Base-by-base conservation (phyloP, 2,329 filamentous ascomycete genomes). In the Aspergillus hortae region DNA sequence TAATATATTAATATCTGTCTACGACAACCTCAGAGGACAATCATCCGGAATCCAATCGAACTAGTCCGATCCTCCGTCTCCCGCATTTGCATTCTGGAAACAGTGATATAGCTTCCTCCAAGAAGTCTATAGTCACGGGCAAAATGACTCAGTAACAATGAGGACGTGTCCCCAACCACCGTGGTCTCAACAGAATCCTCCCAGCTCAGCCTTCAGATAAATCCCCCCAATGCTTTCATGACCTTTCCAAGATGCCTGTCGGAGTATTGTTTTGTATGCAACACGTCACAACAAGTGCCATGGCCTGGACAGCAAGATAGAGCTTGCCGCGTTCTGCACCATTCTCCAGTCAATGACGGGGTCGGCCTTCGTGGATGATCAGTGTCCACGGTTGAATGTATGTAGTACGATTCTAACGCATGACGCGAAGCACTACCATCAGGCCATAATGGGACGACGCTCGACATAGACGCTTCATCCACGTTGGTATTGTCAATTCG, bases 351-450 rank as follows among this genome's bases (percentile, higher is more conserved):
- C 65, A 60, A 11, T 49, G 46, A 0, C 62, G 62, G 21, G 70
- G 64, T 1, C 64, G 53, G n/a, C 57, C 61, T 46, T 68, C 61
- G 47, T 73, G 70, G 6, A 74, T 48, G 12, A 74, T 71, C 1
- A 70, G 71, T 6, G 73, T 72, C 68, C 72, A 76, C 7, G 73
- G 73, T 36, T 76, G 73, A 4, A 74, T 65, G n/a, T 64, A 49
- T 5, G 59, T 56, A 51, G 51, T 75, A 71, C 4, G 67, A 65
- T 4, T 75, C 61, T 1, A 75, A 19, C 4, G 59, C 11, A 4
- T 65, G 61, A 4, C 67, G 51, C 5, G 58, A 56, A 4, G 69
- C 52, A 2, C 61, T 14, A 9, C 64, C 49, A 7, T 45, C 45
- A 4, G 52, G 42, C 33, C 52, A 3, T 17, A 48, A 23, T 48